phyloP scores from a whole-genome alignment of 2,329 filamentous ascomycete species.

The Fusarium beomiforme region DNA sequence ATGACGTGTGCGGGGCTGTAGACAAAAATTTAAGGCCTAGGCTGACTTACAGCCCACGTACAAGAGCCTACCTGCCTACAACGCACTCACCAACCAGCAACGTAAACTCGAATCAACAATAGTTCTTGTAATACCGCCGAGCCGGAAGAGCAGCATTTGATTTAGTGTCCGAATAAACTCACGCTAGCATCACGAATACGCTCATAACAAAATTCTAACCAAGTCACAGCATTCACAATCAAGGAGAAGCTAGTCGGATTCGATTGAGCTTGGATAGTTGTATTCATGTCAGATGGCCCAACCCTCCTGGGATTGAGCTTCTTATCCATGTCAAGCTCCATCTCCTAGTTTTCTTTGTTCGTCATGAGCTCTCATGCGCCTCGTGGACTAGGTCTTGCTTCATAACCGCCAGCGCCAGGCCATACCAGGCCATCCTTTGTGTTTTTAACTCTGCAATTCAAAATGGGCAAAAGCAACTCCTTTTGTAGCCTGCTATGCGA shows the following conservation, averaged over 20 bases:
- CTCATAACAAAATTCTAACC: background rate
- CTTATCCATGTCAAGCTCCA: slow-evolving; percentile 23
- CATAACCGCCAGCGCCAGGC: slow-evolving; percentile 33
- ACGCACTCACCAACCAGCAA: background rate
- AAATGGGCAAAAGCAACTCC: slow-evolving; percentile 38
- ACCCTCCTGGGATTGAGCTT: background rate
- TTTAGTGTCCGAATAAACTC: background rate
- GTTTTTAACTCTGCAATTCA: slow-evolving; percentile 37
- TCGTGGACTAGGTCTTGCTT: slow-evolving; percentile 38
- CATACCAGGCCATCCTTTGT: slow-evolving; percentile 37
- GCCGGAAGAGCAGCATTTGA: too few species aligned
- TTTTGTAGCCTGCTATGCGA: slow-evolving; percentile 30
- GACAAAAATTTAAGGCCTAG: background rate
- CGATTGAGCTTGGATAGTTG: slow-evolving; percentile 29
- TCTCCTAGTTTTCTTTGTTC: slow-evolving; percentile 31
- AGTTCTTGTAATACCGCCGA: background rate
- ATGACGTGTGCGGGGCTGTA: slow-evolving; percentile 7
- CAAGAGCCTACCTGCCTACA: background rate
- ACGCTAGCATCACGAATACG: background rate
- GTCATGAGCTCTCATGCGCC: slow-evolving; percentile 29
- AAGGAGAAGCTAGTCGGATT: background rate
- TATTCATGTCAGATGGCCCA: slow-evolving; percentile 24
- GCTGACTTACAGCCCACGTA: background rate
- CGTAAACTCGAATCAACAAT: background rate
- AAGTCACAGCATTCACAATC: background rate